Evolutionary conservation across 345 rosid species (phyloP).

Genomic region (Angophora floribunda): DNA sequence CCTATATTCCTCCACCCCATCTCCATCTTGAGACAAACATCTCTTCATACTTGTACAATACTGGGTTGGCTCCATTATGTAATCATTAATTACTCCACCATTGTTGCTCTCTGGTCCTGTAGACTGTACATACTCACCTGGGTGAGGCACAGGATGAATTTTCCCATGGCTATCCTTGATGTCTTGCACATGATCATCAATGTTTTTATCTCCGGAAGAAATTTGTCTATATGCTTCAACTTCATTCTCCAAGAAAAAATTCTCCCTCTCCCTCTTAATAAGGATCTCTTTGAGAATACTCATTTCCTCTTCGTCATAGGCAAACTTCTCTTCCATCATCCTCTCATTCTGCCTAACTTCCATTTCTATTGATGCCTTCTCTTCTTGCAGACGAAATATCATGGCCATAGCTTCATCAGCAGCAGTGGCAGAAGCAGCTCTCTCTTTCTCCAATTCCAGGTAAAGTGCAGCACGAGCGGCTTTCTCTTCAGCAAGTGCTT

Average conservation of each 20-base stretch:
- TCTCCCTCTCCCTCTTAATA: slow-evolving; percentile 64
- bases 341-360: slow-evolving; percentile 81
- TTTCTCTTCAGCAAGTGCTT: slow-evolving; percentile 45
- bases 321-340: slow-evolving; percentile 80
- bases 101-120: slow-evolving; percentile 2
- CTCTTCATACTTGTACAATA: neutral
- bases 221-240: slow-evolving; percentile 52
- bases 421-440: slow-evolving; percentile 74
- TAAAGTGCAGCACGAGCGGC: slow-evolving; percentile 31
- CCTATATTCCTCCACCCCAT: slow-evolving; percentile 2
- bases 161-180: neutral
- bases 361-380: slow-evolving; percentile 77
- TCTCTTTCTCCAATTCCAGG: slow-evolving; percentile 71
- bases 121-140: slow-evolving; percentile 2
- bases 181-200: slow-evolving; percentile 2
- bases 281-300: slow-evolving; percentile 76
- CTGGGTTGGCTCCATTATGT: neutral
- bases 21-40: slow-evolving; percentile 6
- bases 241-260: slow-evolving; percentile 72
- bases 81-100: neutral
- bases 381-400: slow-evolving; percentile 74
- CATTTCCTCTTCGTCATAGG: slow-evolving; percentile 85
- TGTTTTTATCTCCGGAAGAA: slow-evolving; percentile 19
- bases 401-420: slow-evolving; percentile 95
- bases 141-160: neutral